Evolutionary conservation across 495 filamentous ascomycete species (phyloP), one percentile per base, ranked within the genome.

Genomic region (Podospora pseudoanserina): DNA sequence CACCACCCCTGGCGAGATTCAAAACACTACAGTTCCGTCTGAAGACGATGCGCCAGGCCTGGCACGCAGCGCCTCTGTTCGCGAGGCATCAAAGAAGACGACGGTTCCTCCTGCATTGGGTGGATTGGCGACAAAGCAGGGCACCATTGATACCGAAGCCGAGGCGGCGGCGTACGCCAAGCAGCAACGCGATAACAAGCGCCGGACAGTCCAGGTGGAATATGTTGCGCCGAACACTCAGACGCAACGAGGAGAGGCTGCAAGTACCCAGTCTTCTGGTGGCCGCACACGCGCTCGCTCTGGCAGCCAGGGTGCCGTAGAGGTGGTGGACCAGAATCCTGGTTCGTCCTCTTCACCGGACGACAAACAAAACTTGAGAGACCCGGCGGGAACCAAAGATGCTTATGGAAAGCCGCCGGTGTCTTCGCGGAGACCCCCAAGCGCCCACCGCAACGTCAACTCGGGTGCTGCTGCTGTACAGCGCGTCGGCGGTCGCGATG

Each of bases 191-290:
- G 95, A 97, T 73, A 89, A 90, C 71, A 99, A 98, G 79, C 88
- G 95, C 53, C 86, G 93, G 65, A 99, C 95, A 0, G 93, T 99
- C 0, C 95, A 99, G 79, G 92, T 98, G 15, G 95, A 99, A 80
- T 99, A 99, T 81, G 96, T 99, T 63, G 90, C 92, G 55, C 96
- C 95, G 53, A 88, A 89, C 34, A 95, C 92, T 19, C 88, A 92
- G 70, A 97, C 95, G 4, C 83, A 85, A 71, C 77, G 83, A 32
- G 82, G 82, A n/a, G 84, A 86, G 57, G 34, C 78, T 11, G 70
- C 77, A 54, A 66, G 67, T 23, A 49, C 68, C 20, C 73, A 76
- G 28, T 49, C 65, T 13, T 73, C 71, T 49, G 70, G 75, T 60
- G 77, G 80, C 60, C 79, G 79, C 69, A 86, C 85, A n/a, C 84